Base-by-base conservation (phyloP, 2,329 filamentous ascomycete species). In the Penicillium sp. region DNA sequence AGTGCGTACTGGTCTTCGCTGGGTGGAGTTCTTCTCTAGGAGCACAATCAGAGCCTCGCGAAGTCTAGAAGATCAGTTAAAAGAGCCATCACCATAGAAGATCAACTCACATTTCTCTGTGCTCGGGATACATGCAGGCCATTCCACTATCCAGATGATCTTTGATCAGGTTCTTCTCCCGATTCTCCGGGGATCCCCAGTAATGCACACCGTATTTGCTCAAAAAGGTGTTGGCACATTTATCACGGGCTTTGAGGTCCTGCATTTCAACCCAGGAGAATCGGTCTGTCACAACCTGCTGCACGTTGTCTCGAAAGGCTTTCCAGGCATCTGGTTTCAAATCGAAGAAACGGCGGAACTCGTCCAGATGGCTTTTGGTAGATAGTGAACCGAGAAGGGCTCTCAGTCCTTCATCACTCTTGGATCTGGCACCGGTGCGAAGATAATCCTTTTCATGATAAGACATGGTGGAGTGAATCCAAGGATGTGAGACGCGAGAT, bases 241-340 rank as follows among this genome's bases (percentile, higher is more conserved):
- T 12, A 15, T 18, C 14, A 22, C 6, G 11, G 18, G 11, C 6
- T 2, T 13, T 11, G 13, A 12, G n/a, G 3, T 2, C 25, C n/a
- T 17, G 32, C 9, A 27, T 3, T 1, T 27, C 7, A 12, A 7
- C 6, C 32, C 32, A 35, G 6, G 32, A 27, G 11, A 25, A 27
- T n/a, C 1, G 1, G 1, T 16, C 4, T 1, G 9, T 5, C 4
- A 35, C 23, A 3, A 26, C 9, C 2, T 11, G 11, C 3, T 16
- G n/a, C 23, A 35, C 8, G 1, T 4, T 12, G 6, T 28, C 13
- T 13, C 22, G 5, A 9, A 35, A 35, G 5, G 2, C 8, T 4
- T 16, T 11, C 32, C 32, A 35, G 13, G n/a, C 9, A 6, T 35
- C 32, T n/a, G 11, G 9, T 13, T 35, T 35, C n/a, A 35, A 16